Base-by-base conservation (phyloP, 176 grass and related monocot species). In the Ananas comosus region DNA sequence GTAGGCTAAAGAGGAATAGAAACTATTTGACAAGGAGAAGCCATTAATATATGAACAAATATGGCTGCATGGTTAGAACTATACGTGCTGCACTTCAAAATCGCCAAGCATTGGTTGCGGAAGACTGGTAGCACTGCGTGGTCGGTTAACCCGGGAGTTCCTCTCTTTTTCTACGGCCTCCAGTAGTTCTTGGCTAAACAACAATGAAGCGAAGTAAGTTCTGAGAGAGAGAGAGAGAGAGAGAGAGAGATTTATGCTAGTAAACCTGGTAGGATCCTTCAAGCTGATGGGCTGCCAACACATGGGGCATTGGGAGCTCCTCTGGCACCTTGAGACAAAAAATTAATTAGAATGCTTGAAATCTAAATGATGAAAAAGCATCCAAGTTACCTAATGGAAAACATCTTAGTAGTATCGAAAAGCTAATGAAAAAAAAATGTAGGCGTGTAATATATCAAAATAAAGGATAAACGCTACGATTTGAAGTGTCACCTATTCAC, bases 221-320 rank as follows among this genome's bases (percentile, higher is more conserved):
- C 6, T 42, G 0, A 42, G 33, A 42, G 4, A 72, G 74, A 71
- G 16, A 64, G 61, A 0, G n/a, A n/a, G n/a, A n/a, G n/a, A 51
- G 14, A 6, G 54, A 18, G 19, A 59, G 54, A 18, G 14, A 19
- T 59, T 59, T 21, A 11, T 70, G 12, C 42, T 13, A 68, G 64
- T 61, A 59, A 72, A 96, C 91, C 88, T 88, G 64, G 84, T 72
- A 52, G 88, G 69, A 83, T 96, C 88, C 76, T 96, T 96, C 83
- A 96, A 86, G 83, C 80, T 88, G 79, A 96, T 91, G 64, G 85
- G 54, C 57, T 96, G 91, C 91, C 88, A 91, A 74, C 91, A 96
- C 91, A 91, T 96, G 24, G 91, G 91, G 75, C 91, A 96, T 49
- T 88, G 88, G 75, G 91, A 96, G 74, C 91, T 96, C 88, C 91